Conservation (phyloP, 495 filamentous ascomycete species). For the Neurospora tetrasperma region DNA sequence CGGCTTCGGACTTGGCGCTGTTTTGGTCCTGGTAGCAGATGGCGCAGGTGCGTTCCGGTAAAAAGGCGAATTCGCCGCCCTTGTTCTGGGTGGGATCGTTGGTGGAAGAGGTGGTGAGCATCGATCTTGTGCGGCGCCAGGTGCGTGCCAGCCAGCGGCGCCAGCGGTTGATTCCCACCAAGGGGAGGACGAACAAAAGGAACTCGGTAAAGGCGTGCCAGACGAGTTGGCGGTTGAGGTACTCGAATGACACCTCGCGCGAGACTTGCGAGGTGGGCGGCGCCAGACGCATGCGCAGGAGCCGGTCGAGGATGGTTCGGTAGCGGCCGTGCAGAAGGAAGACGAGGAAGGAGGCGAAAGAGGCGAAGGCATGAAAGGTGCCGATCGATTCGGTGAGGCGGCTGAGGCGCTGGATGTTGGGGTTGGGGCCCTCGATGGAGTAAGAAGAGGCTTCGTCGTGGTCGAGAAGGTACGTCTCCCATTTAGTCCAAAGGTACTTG, state of each 20-base stretch:
- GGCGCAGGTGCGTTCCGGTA: constrained; percentile 92
- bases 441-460: constrained; percentile 46
- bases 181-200: constrained; percentile 83
- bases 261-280: constrained; percentile 71
- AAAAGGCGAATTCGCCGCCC: constrained; percentile 69
- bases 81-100: constrained; percentile 33
- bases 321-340: constrained; percentile 88
- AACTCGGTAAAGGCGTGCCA: constrained; percentile 99
- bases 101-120: constrained; percentile 36
- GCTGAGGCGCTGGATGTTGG: constrained; percentile 47
- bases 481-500: constrained; percentile 79
- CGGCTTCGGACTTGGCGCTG: constrained; percentile 55
- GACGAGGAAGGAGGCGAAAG: constrained; percentile 75
- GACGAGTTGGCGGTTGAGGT: constrained; percentile 92
- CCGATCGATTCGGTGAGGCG: constrained; percentile 57
- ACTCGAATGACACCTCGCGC: constrained; percentile 92
- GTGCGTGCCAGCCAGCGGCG: constrained; percentile 74
- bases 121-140: constrained; percentile 64
- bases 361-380: constrained; percentile 65
- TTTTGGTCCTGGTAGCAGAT: constrained; percentile 95
- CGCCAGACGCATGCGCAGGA: constrained; percentile 76
- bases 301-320: constrained; percentile 77
- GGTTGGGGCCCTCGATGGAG: constrained; percentile 44
- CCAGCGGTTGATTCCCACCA: constrained; percentile 91
- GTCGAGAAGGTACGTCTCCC: constrained; percentile 76